phyloP scores from a whole-genome alignment of 352 stramenopile species.

The Peronospora tabacina region DNA sequence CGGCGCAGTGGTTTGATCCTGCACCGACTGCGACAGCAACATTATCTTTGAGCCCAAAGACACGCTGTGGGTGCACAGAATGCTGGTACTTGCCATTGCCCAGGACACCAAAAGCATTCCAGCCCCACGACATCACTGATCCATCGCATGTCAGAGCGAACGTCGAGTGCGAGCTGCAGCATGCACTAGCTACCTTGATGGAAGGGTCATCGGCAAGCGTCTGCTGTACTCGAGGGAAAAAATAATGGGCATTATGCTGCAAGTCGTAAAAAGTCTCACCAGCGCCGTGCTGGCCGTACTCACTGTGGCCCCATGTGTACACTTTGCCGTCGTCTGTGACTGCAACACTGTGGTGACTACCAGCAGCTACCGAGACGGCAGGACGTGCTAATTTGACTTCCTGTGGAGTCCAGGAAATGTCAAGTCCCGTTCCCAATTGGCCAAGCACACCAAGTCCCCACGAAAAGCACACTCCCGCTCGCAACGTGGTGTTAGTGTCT shows the following conservation, averaged over 20 bases:
- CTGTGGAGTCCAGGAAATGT: slow-evolving; percentile 57
- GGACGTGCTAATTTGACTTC: slow-evolving; percentile 46
- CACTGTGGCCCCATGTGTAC: slow-evolving; percentile 73
- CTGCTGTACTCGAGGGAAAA: slow-evolving; percentile 54
- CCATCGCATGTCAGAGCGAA: slow-evolving; percentile 51
- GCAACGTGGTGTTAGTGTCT: slow-evolving; percentile 12
- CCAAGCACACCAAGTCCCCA: slow-evolving; percentile 72
- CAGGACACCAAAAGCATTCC: slow-evolving; percentile 73
- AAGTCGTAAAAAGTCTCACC: slow-evolving; percentile 60
- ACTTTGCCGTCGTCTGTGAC: slow-evolving; percentile 49
- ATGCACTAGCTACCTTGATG: slow-evolving; percentile 25
- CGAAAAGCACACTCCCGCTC: slow-evolving; percentile 55
- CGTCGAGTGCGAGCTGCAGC: slow-evolving; percentile 71
- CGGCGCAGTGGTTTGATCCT: slow-evolving; percentile 62
- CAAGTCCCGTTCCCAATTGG: slow-evolving; percentile 55
- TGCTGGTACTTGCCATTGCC: slow-evolving; percentile 70
- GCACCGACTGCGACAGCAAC: slow-evolving; percentile 42
- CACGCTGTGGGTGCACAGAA: slow-evolving; percentile 53
- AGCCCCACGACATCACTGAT: slow-evolving; percentile 79
- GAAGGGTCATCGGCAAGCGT: slow-evolving; percentile 33
- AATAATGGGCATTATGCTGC: slow-evolving; percentile 68
- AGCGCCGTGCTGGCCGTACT: slow-evolving; percentile 76
- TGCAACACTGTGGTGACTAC: slow-evolving; percentile 69
- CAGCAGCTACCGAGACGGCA: slow-evolving; percentile 49
- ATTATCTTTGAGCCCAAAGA: slow-evolving; percentile 58